phyloP scores from a whole-genome alignment of 2,329 filamentous ascomycete species.

The Nothophaeocryptopus gaeumannii region DNA sequence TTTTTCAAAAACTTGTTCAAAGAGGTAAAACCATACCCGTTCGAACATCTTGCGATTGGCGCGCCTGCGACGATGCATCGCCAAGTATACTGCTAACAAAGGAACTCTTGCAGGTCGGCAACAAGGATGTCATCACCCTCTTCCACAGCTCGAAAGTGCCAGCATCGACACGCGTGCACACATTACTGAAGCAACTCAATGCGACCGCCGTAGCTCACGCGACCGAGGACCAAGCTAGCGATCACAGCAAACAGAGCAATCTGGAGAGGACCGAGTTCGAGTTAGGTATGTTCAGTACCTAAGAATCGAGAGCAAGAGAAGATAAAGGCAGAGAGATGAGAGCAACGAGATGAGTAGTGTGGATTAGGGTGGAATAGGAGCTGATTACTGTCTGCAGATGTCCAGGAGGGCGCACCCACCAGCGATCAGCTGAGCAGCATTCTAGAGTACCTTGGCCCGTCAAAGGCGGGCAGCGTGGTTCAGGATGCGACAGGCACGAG shows the following conservation, averaged over 20 bases:
- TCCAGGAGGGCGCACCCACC: conserved; percentile 78
- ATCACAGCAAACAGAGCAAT: conserved; percentile 60
- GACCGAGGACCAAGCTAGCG: conserved; percentile 71
- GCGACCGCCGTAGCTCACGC: conserved; percentile 65
- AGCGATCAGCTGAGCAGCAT: conserved; percentile 79
- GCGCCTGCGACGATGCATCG: neutral
- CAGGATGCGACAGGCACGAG: conserved; percentile 68
- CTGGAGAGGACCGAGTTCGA: conserved; percentile 70
- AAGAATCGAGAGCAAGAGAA: neutral
- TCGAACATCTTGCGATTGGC: neutral
- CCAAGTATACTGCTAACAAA: conserved; percentile 4
- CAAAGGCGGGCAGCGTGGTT: conserved; percentile 63
- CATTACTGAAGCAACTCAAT: conserved; percentile 76
- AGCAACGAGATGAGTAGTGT: neutral
- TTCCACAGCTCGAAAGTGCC: conserved; percentile 81
- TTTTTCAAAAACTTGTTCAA: conserved; percentile 50
- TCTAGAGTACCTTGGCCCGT: conserved; percentile 71
- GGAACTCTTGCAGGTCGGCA: conserved; percentile 35
- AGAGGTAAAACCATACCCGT: conserved; percentile 37
- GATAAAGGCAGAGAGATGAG: neutral
- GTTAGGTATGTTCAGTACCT: conserved; percentile 47
- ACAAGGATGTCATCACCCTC: conserved; percentile 77
- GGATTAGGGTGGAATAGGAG: neutral
- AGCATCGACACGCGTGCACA: conserved; percentile 69
- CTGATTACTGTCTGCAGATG: conserved; percentile 46